Percentiles rank a stretch among this genome's conserved stretches.
Conservation (phyloP, 176 grass and related monocot genomes). For the Bromus sterilis region DNA sequence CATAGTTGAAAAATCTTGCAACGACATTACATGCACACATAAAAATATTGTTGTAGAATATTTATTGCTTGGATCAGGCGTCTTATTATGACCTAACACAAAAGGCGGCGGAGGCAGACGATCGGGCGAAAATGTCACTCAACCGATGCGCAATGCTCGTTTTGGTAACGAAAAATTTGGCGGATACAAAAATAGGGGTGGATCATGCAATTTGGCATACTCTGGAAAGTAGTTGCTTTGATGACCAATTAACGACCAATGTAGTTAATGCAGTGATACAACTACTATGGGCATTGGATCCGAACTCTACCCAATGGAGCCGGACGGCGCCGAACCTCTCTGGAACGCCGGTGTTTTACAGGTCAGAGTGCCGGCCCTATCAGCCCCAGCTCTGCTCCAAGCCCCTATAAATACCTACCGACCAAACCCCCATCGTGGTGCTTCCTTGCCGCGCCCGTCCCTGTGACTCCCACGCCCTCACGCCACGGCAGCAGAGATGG, state of each 20-base stretch:
- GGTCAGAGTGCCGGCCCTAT: not conserved
- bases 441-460: not conserved
- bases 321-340: not conserved
- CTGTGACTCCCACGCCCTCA: not conserved
- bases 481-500: constrained; percentile 36
- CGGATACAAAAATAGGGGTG: too few relatives aligned
- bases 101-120: too few relatives aligned
- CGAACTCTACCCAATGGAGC: not conserved
- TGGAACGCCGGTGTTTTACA: not conserved
- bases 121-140: too few relatives aligned
- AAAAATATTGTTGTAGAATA: too few relatives aligned
- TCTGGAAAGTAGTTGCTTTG: too few relatives aligned
- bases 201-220: too few relatives aligned
- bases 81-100: too few relatives aligned
- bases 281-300: not conserved
- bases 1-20: too few relatives aligned
- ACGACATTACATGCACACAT: too few relatives aligned
- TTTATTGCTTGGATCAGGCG: too few relatives aligned
- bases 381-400: not conserved
- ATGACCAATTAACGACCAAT: not conserved
- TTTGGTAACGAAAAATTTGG: too few relatives aligned
- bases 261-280: not conserved
- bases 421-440: constrained; percentile 18
- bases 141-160: too few relatives aligned
- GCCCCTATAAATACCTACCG: constrained; percentile 32